Conservation (phyloP, 805 yeast genomes). For the Lachancea nothofagi region DNA sequence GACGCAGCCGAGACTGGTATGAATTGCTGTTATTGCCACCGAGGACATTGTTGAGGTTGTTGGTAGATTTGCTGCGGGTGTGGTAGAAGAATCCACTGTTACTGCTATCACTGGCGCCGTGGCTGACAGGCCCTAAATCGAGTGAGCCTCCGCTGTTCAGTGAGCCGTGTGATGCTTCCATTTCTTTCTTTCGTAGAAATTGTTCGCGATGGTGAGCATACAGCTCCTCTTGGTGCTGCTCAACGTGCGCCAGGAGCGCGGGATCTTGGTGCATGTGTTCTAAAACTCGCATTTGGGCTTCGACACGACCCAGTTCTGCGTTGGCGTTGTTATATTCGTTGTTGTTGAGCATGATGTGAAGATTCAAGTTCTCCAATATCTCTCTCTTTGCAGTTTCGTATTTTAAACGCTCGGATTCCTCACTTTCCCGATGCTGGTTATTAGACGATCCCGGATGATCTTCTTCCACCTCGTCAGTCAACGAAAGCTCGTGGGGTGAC, state of each 20-base stretch:
- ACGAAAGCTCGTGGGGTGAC: constrained; percentile 37
- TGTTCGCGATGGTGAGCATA: constrained; percentile 1
- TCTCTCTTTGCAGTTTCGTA: constrained; percentile 31
- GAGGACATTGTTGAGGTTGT: constrained; percentile 11
- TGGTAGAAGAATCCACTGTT: constrained; percentile 20
- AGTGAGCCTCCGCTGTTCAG: neutral
- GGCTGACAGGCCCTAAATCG: neutral
- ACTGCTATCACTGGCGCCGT: constrained; percentile 5
- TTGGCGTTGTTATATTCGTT: constrained; percentile 47
- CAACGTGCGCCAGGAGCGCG: constrained; percentile 21
- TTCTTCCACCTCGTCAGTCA: constrained; percentile 22
- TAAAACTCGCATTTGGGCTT: constrained; percentile 50
- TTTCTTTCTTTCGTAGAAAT: constrained; percentile 11
- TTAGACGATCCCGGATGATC: constrained; percentile 7
- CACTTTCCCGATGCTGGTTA: constrained; percentile 20
- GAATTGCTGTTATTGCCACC: neutral
- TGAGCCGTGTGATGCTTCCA: constrained; percentile 25
- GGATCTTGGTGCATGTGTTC: constrained; percentile 38
- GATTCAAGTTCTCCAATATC: constrained; percentile 44
- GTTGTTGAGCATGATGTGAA: constrained; percentile 57
- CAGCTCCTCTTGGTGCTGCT: constrained; percentile 15
- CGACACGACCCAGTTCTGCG: constrained; percentile 51
- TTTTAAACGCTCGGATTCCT: constrained; percentile 27
- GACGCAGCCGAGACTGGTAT: constrained; percentile 10
- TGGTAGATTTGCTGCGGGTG: constrained; percentile 32